Conservation (phyloP, 73 alveolate species). For the Urostyla sp. region DNA sequence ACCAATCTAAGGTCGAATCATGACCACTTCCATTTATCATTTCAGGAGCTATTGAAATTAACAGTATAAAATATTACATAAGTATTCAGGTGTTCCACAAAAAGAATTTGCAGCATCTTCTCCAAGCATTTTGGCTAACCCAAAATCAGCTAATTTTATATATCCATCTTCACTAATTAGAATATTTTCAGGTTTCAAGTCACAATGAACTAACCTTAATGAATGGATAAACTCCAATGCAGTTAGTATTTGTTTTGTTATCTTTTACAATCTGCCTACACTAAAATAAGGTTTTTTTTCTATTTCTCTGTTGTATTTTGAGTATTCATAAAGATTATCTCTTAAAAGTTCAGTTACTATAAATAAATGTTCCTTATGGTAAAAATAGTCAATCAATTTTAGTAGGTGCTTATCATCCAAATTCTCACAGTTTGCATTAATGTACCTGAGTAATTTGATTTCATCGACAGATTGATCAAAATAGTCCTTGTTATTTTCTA, state of each 20-base stretch:
- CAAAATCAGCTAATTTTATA: constrained; percentile 83
- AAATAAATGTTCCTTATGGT: constrained; percentile 98
- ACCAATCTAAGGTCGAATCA: constrained; percentile 82
- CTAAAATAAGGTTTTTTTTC: constrained; percentile 96
- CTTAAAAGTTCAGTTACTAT: constrained; percentile 97
- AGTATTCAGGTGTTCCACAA: constrained; percentile 90
- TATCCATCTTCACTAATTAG: constrained; percentile 83
- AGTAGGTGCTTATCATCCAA: constrained; percentile 94
- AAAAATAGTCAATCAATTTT: constrained; percentile 92
- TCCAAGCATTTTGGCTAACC: constrained; percentile 83
- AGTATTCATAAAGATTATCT: constrained; percentile 99
- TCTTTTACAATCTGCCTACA: constrained; percentile 89
- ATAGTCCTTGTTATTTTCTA: constrained; percentile 99
- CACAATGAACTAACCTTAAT: constrained; percentile 80
- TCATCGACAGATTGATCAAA: constrained; percentile 98
- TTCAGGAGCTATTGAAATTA: constrained; percentile 78
- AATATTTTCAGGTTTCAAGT: constrained; percentile 91
- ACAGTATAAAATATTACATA: not conserved
- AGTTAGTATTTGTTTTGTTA: constrained; percentile 88
- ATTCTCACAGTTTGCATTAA: constrained; percentile 94
- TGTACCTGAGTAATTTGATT: constrained; percentile 96
- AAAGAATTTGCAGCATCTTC: constrained; percentile 62
- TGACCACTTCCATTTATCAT: constrained; percentile 83
- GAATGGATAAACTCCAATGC: constrained; percentile 84
- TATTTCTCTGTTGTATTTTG: constrained; percentile 95